These are phyloP conservation scores for Cyclocybe aegerita DNA, from an alignment of 768 basidiomycete species.

Conservation along the genomic window DNA sequence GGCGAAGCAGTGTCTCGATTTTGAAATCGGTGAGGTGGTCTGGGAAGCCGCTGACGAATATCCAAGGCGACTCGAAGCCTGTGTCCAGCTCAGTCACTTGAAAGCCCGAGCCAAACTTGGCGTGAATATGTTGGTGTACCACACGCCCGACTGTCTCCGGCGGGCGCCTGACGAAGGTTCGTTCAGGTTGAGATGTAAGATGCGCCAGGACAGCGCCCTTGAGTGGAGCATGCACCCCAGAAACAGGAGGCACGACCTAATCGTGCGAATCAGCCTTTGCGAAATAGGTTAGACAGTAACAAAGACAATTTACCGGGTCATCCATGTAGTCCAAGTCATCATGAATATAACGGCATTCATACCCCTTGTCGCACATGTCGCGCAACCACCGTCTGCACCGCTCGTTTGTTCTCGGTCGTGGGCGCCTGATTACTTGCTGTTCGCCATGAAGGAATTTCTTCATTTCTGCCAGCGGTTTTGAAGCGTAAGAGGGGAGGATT, in stretches of 20 bases:
- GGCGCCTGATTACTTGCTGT: not conserved
- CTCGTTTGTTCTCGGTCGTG: constrained; percentile 15
- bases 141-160: constrained; percentile 11
- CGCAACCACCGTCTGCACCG: constrained; percentile 27
- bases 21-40: constrained; percentile 25
- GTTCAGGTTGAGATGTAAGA: not conserved
- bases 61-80: constrained; percentile 67
- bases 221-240: too few species aligned
- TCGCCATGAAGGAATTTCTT: not conserved
- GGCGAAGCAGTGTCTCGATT: constrained; percentile 36
- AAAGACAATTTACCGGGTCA: constrained; percentile 20
- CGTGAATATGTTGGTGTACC: constrained; percentile 54
- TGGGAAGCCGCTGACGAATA: constrained; percentile 55
- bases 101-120: constrained; percentile 62
- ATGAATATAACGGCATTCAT: constrained; percentile 28
- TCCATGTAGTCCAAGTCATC: constrained; percentile 31
- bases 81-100: constrained; percentile 55
- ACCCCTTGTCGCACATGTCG: constrained; percentile 23
- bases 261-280: not conserved
- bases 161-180: constrained; percentile 1
- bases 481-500: not conserved
- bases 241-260: too few species aligned
- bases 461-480: not conserved
- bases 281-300: not conserved
- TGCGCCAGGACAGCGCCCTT: not conserved